Evolutionary conservation across 768 basidiomycete genomes (phyloP).

Genomic region (Kwoniella dejecticola): DNA sequence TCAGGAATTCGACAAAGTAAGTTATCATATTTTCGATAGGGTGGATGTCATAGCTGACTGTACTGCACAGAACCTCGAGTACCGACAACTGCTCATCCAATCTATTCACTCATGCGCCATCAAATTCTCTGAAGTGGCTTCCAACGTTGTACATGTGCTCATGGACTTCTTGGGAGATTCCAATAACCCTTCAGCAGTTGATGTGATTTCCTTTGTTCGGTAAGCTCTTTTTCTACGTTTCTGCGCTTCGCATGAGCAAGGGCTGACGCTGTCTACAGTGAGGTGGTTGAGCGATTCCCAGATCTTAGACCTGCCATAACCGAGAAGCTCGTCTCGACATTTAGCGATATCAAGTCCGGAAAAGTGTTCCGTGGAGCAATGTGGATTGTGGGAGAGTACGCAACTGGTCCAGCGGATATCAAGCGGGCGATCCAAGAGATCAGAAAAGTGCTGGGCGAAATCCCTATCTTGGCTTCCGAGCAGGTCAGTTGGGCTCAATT

Average conservation of each 20-base stretch:
- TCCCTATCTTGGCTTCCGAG: conserved; percentile 93
- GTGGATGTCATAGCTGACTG: neutral
- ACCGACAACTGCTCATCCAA: conserved; percentile 93
- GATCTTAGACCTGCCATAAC: conserved; percentile 76
- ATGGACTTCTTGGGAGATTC: conserved; percentile 73
- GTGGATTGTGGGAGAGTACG: conserved; percentile 99
- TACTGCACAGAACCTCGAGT: conserved; percentile 74
- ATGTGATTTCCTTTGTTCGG: conserved; percentile 85
- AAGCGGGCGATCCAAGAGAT: conserved; percentile 73
- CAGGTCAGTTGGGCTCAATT: conserved; percentile 60
- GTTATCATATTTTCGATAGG: conserved; percentile 11
- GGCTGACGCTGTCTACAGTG: conserved; percentile 58
- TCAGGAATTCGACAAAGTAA: conserved; percentile 85
- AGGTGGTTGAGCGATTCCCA: conserved; percentile 98
- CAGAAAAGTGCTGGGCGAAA: conserved; percentile 84
- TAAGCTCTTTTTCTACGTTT: conserved; percentile 55
- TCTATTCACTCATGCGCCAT: conserved; percentile 95
- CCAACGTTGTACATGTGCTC: conserved; percentile 79
- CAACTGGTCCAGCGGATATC: conserved; percentile 64
- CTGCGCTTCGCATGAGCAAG: neutral
- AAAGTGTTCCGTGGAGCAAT: conserved; percentile 95
- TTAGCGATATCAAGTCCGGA: conserved; percentile 87
- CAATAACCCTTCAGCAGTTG: conserved; percentile 90
- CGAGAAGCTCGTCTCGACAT: conserved; percentile 77
- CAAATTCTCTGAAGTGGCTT: conserved; percentile 94